These are phyloP conservation scores for Malus hybrid DNA, from an alignment of 331 rosid genomes.

Conservation along the genomic window DNA sequence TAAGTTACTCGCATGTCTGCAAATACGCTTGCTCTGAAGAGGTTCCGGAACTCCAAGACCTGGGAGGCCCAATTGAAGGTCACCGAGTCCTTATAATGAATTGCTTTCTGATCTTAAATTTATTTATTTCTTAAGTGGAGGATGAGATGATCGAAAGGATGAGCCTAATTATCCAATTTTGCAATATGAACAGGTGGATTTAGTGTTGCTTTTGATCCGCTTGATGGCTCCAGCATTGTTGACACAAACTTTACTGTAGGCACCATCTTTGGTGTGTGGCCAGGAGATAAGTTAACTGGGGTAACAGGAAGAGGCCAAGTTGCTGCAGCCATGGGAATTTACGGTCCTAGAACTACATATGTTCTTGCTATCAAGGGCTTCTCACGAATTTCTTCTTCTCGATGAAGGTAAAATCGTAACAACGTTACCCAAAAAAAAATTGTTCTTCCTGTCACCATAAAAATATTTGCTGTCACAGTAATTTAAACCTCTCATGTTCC, in stretches of 20 bases:
- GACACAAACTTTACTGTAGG: conserved; percentile 99
- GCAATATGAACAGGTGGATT: conserved; percentile 68
- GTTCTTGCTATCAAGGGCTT: conserved; percentile 76
- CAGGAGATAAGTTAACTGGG: conserved; percentile 87
- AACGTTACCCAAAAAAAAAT: too few relatives aligned
- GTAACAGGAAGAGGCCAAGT: conserved; percentile 89
- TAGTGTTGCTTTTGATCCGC: conserved; percentile 98
- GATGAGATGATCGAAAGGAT: background rate
- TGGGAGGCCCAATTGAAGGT: conserved; percentile 99
- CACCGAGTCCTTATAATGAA: background rate
- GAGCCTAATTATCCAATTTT: background rate
- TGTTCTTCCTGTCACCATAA: too few relatives aligned
- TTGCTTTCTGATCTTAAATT: background rate
- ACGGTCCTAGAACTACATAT: conserved; percentile 94
- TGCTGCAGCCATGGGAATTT: conserved; percentile 98
- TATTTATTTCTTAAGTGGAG: background rate
- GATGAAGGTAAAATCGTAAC: conserved; percentile 65
- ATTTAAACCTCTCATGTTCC: background rate
- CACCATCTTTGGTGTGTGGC: conserved; percentile 98
- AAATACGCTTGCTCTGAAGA: conserved; percentile 98
- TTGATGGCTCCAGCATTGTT: conserved; percentile 94
- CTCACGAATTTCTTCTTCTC: conserved; percentile 97
- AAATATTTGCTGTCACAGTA: background rate
- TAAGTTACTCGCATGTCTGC: conserved; percentile 85
- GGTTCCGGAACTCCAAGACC: conserved; percentile 87